These are phyloP conservation scores for Ascochyta koolunga DNA, from an alignment of 2,329 filamentous ascomycete genomes.

Conservation along the genomic window DNA sequence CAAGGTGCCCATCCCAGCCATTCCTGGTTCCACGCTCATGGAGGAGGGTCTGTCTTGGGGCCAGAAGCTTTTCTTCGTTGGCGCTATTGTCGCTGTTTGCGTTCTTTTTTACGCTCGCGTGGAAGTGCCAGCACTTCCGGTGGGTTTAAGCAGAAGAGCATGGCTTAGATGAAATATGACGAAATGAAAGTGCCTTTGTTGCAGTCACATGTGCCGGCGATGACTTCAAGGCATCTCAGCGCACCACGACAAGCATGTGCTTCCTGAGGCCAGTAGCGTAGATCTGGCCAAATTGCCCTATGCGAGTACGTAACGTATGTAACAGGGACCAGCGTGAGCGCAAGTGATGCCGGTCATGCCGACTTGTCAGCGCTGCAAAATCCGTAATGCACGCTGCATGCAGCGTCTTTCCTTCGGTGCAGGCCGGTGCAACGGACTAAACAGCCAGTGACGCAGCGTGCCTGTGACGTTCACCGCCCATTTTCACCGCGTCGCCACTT, in stretches of 20 bases:
- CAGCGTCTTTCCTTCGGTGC: constrained; percentile 4
- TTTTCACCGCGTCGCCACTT: constrained; percentile 32
- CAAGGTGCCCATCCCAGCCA: constrained; percentile 25
- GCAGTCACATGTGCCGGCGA: neutral
- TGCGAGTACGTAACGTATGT: constrained; percentile 11
- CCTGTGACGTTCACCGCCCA: constrained; percentile 32
- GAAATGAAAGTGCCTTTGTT: constrained; percentile 17
- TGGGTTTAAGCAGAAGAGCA: constrained; percentile 47
- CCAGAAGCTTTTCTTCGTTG: constrained; percentile 55
- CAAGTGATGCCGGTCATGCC: neutral
- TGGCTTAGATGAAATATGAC: constrained; percentile 40
- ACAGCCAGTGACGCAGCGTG: constrained; percentile 19
- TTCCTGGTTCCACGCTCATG: constrained; percentile 19
- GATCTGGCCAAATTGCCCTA: constrained; percentile 14
- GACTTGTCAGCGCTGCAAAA: constrained; percentile 6
- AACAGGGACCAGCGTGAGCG: neutral
- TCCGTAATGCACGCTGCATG: constrained; percentile 1
- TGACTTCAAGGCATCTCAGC: neutral
- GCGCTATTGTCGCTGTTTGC: constrained; percentile 52
- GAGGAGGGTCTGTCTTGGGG: constrained; percentile 50
- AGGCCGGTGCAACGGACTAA: constrained; percentile 7
- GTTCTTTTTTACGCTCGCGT: constrained; percentile 48
- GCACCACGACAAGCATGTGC: constrained; percentile 13
- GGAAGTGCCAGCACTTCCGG: constrained; percentile 24
- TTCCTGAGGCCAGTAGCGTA: constrained; percentile 7